Percentiles rank a stretch among this genome's conserved stretches.
These are phyloP conservation scores for Monosporascus ibericus DNA, from an alignment of 2,329 filamentous ascomycete genomes.

Conservation along the genomic window DNA sequence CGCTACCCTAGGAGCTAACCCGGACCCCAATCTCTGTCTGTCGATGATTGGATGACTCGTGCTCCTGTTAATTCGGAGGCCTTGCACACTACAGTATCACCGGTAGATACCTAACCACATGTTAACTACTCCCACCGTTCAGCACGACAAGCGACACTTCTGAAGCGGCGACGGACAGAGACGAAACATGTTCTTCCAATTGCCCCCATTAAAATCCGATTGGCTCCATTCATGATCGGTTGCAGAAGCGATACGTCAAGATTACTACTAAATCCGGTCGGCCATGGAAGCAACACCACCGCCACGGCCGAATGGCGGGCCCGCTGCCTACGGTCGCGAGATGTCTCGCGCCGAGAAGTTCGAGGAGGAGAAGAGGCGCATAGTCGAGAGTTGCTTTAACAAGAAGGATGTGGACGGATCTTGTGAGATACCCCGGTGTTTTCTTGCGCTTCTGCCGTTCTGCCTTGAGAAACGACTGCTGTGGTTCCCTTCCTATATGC, in stretches of 20 bases:
- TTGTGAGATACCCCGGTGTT: constrained; percentile 47
- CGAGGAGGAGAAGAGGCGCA: constrained; percentile 92
- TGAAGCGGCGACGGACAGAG: background rate
- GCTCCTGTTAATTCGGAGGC: background rate
- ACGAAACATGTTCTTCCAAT: constrained; percentile 22
- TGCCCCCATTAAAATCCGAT: constrained; percentile 14
- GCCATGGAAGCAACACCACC: constrained; percentile 16
- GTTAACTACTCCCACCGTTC: background rate
- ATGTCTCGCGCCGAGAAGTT: constrained; percentile 68
- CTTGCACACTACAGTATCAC: background rate
- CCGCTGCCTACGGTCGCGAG: constrained; percentile 28
- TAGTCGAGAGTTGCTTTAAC: constrained; percentile 89
- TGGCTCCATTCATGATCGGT: constrained; percentile 23
- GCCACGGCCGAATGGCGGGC: constrained; percentile 25
- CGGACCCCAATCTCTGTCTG: no score
- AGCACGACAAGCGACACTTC: background rate
- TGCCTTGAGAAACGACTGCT: no score
- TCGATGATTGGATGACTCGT: no score
- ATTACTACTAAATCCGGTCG: constrained; percentile 5
- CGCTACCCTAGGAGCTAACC: no score
- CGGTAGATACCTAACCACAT: background rate
- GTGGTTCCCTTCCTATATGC: constrained; percentile 2
- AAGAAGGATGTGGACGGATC: constrained; percentile 85
- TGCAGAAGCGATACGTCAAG: constrained; percentile 1
- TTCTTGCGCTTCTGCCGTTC: no score